Conservation (phyloP, 2,329 filamentous ascomycete species). For the Penicillium sp. region DNA sequence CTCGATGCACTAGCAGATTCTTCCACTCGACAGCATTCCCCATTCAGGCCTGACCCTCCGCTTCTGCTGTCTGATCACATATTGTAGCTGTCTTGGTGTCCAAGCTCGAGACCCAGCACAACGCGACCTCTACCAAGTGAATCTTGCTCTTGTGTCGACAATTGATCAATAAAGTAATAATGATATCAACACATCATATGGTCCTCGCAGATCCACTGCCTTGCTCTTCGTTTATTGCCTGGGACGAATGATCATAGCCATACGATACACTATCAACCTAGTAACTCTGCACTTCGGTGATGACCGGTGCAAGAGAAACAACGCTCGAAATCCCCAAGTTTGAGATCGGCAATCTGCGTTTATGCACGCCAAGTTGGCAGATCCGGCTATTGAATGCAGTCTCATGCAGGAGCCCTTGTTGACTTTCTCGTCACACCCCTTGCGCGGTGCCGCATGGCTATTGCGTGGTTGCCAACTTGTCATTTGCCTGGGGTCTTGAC, state of each 20-base stretch:
- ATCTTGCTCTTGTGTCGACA: no score
- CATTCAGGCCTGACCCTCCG: neutral
- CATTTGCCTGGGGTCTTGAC: neutral
- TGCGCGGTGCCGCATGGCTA: constrained; percentile 16
- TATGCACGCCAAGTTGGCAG: neutral
- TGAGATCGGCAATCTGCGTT: neutral
- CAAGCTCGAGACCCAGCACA: neutral
- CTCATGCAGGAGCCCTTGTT: neutral
- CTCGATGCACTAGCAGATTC: neutral
- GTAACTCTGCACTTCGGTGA: neutral
- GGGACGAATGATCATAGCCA: neutral
- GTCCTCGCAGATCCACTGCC: neutral
- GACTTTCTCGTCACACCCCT: constrained; percentile 14
- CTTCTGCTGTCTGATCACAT: neutral
- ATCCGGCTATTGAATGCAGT: constrained; percentile 7
- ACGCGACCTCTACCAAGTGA: no score
- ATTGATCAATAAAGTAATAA: no score
- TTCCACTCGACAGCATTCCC: neutral
- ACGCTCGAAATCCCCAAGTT: neutral
- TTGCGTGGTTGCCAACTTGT: constrained; percentile 13
- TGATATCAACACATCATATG: no score
- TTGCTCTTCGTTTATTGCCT: neutral
- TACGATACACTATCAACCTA: neutral
- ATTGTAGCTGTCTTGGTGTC: neutral
- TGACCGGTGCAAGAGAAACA: neutral